Evolutionary conservation across 2,329 filamentous ascomycete genomes (phyloP).

Genomic region (Pseudogymnoascus sp.): DNA sequence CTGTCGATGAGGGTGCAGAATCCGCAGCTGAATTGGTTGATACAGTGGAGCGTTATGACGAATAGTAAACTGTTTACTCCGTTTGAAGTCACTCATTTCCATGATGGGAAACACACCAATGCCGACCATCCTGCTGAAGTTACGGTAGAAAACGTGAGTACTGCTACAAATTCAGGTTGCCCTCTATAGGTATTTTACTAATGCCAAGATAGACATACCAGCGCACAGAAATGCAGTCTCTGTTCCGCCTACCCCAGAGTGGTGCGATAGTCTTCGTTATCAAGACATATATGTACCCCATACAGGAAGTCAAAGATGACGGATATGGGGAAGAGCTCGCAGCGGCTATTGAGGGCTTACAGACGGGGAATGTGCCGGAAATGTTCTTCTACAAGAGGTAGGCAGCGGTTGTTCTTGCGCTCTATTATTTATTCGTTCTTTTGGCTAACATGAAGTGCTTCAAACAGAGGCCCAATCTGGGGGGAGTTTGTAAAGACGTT

Average conservation of each 20-base stretch:
- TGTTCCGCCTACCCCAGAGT: slow-evolving; percentile 51
- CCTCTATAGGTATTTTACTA: not conserved
- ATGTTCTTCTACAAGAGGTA: slow-evolving; percentile 54
- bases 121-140: slow-evolving; percentile 17
- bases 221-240: slow-evolving; percentile 54
- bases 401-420: slow-evolving; percentile 15
- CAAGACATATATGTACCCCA: slow-evolving; percentile 56
- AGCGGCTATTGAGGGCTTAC: slow-evolving; percentile 53
- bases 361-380: slow-evolving; percentile 48
- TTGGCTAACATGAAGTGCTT: not conserved
- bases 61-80: slow-evolving; percentile 36
- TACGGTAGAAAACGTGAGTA: not conserved
- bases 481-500: slow-evolving; percentile 27
- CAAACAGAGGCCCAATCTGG: slow-evolving; percentile 18
- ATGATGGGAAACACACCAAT: slow-evolving; percentile 9
- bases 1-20: not conserved
- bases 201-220: slow-evolving; percentile 36
- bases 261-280: slow-evolving; percentile 54
- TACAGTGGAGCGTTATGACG: slow-evolving; percentile 35
- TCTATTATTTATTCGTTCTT: not conserved
- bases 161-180: too few species aligned
- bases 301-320: slow-evolving; percentile 50
- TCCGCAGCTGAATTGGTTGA: not conserved
- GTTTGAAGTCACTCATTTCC: slow-evolving; percentile 33
- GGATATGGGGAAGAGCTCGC: slow-evolving; percentile 48